These are phyloP conservation scores for Monosporozyma solicola DNA, from an alignment of 805 yeast species.

Conservation along the genomic window DNA sequence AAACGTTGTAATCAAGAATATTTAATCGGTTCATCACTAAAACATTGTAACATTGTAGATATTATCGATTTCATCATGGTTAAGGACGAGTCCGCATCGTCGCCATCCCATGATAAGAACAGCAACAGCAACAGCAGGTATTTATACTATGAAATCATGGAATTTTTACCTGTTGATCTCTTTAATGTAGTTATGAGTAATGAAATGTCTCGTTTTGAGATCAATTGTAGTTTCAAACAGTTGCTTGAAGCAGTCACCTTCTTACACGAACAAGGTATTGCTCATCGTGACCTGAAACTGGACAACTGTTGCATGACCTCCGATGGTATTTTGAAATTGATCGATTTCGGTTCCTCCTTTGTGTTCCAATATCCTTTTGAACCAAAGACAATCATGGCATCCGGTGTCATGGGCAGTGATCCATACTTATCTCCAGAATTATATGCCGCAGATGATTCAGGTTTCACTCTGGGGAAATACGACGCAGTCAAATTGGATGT, in stretches of 20 bases:
- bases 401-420: constrained; percentile 76
- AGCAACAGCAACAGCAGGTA: neutral
- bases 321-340: constrained; percentile 65
- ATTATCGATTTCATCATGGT: constrained; percentile 56
- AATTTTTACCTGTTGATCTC: constrained; percentile 75
- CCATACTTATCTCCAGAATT: constrained; percentile 85
- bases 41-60: constrained; percentile 72
- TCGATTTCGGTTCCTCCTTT: constrained; percentile 79
- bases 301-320: constrained; percentile 74
- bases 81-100: constrained; percentile 22
- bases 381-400: constrained; percentile 46
- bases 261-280: constrained; percentile 67
- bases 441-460: constrained; percentile 13
- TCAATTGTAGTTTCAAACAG: constrained; percentile 73
- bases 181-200: constrained; percentile 83
- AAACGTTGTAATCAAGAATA: constrained; percentile 79
- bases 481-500: constrained; percentile 73
- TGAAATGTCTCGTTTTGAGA: constrained; percentile 69
- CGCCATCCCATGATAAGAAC: no score
- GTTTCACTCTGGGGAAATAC: constrained; percentile 27
- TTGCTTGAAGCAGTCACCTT: constrained; percentile 61
- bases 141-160: constrained; percentile 72
- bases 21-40: constrained; percentile 71
- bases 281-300: constrained; percentile 73
- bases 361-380: constrained; percentile 72